Evolutionary conservation across 1,284 basidiomycete genomes (phyloP).

Genomic region (Puccinia horiana): DNA sequence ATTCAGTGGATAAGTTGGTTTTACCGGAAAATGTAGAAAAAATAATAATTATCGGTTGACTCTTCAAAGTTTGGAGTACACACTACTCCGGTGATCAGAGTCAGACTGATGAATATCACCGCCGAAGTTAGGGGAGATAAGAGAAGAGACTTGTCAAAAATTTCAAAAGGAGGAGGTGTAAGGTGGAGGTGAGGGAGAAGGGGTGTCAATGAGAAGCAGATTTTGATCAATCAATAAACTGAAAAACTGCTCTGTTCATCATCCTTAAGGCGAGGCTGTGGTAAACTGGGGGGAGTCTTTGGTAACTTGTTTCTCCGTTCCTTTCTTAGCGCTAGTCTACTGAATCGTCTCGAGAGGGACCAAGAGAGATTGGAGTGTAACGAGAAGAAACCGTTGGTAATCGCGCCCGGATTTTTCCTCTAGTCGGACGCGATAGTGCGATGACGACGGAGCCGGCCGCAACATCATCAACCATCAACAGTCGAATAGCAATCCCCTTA

Average conservation of each 20-base stretch:
- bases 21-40: background rate
- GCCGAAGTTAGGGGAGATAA: background rate
- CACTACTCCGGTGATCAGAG: background rate
- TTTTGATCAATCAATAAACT: background rate
- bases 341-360: constrained; percentile 16
- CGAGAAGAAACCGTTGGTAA: background rate
- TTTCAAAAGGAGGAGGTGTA: background rate
- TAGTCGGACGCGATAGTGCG: background rate
- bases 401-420: background rate
- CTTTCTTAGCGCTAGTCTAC: background rate
- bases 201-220: background rate
- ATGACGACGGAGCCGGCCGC: background rate
- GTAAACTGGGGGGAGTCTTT: no score
- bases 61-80: background rate
- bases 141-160: background rate
- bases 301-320: constrained; percentile 2
- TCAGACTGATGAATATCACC: background rate
- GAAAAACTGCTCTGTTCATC: background rate
- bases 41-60: background rate
- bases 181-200: no score
- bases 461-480: background rate
- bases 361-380: constrained; percentile 3
- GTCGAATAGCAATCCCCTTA: background rate
- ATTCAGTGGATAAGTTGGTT: background rate
- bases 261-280: background rate